phyloP scores from a whole-genome alignment of 2,329 filamentous ascomycete species.

The Fusarium napiforme region DNA sequence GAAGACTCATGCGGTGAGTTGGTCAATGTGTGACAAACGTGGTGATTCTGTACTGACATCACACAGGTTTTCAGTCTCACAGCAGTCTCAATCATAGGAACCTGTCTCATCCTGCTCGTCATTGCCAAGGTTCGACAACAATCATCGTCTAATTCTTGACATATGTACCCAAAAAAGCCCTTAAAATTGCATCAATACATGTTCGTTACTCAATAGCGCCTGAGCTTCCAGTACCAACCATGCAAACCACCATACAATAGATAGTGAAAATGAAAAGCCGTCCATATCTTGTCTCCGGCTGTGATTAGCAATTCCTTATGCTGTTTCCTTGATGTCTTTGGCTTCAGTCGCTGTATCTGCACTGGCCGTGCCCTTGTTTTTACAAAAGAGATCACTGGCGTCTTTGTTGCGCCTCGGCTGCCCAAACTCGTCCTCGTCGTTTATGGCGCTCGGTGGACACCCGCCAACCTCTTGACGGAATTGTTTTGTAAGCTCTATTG shows the following conservation, averaged over 20 bases:
- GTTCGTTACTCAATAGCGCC: slow-evolving; percentile 23
- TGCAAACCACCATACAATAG: slow-evolving; percentile 18
- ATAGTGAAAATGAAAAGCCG: slow-evolving; percentile 9
- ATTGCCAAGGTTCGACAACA: slow-evolving; percentile 52
- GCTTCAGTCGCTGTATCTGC: neutral
- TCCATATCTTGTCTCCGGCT: neutral
- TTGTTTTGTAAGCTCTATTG: slow-evolving; percentile 62
- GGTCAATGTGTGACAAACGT: neutral
- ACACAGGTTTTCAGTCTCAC: slow-evolving; percentile 70
- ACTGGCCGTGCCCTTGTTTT: slow-evolving; percentile 19
- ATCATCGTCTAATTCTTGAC: slow-evolving; percentile 21
- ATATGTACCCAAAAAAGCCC: neutral
- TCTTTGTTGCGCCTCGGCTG: slow-evolving; percentile 46
- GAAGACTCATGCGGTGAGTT: slow-evolving; percentile 83
- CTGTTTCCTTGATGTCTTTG: slow-evolving; percentile 26
- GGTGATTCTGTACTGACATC: neutral
- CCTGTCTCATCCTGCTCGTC: slow-evolving; percentile 71
- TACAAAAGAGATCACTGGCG: slow-evolving; percentile 75
- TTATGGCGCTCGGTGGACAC: slow-evolving; percentile 56
- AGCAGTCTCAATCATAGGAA: slow-evolving; percentile 70
- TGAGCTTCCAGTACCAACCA: slow-evolving; percentile 1
- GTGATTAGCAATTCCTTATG: slow-evolving; percentile 29
- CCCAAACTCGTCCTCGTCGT: slow-evolving; percentile 33
- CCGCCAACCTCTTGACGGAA: slow-evolving; percentile 76
- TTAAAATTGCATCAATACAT: slow-evolving; percentile 7